A percentile compares a stretch with the other conserved stretches of the same genome.
These are phyloP conservation scores for Debaryomyces maramus DNA, from an alignment of 805 yeast species.

Conservation along the genomic window DNA sequence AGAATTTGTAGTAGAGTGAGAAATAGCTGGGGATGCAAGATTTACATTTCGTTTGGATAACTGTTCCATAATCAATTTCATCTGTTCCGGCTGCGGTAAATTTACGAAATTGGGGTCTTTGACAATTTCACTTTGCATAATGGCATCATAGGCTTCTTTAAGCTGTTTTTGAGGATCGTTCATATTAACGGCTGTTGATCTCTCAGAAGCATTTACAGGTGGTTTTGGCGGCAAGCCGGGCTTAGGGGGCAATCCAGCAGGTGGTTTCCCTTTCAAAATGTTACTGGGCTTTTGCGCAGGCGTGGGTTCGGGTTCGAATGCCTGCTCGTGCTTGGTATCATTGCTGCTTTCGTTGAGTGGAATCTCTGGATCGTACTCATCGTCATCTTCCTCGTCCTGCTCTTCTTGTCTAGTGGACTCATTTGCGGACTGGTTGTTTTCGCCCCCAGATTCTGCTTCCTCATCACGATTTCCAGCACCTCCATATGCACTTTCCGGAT, in stretches of 20 bases:
- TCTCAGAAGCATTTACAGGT: slow-evolving; percentile 16
- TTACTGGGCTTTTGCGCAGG: slow-evolving; percentile 10
- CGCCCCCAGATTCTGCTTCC: slow-evolving; percentile 6
- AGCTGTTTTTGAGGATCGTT: slow-evolving; percentile 18
- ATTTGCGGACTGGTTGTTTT: too few relatives aligned
- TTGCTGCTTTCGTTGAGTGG: slow-evolving; percentile 8
- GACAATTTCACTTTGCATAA: slow-evolving; percentile 35
- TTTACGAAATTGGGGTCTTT: slow-evolving; percentile 37
- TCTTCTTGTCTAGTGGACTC: too few relatives aligned
- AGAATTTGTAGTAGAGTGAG: slow-evolving; percentile 5
- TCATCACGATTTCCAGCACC: slow-evolving; percentile 4
- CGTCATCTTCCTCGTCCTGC: slow-evolving; percentile 7
- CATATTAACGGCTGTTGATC: slow-evolving; percentile 1
- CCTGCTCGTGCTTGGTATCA: slow-evolving; percentile 1
- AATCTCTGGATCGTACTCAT: slow-evolving; percentile 31
- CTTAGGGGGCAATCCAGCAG: slow-evolving; percentile 25
- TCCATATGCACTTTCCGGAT: slow-evolving; percentile 7
- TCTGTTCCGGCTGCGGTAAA: slow-evolving; percentile 35
- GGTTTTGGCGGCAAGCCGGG: slow-evolving; percentile 33
- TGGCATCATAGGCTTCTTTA: slow-evolving; percentile 36
- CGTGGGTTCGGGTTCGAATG: slow-evolving; percentile 5
- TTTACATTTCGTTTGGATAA: slow-evolving; percentile 41
- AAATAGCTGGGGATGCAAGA: slow-evolving; percentile 16
- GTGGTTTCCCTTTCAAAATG: slow-evolving; percentile 10
- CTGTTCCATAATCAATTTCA: slow-evolving; percentile 30